phyloP scores from a whole-genome alignment of 2,329 filamentous ascomycete species.

The Sporothrix dimorphospora region DNA sequence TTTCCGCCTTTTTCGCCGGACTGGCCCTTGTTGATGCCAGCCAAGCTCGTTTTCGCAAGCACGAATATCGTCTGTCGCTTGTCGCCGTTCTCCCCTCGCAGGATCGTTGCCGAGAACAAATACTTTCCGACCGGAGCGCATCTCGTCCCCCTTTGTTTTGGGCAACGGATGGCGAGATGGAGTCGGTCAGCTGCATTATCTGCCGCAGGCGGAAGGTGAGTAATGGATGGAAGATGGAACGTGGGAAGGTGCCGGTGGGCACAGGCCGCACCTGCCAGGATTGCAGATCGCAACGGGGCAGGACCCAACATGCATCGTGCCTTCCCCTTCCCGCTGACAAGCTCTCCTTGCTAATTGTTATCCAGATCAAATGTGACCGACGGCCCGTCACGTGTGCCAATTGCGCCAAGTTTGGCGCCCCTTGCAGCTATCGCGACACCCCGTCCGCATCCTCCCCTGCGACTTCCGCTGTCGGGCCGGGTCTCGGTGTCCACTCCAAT shows the following conservation, averaged over 20 bases:
- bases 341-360: background rate
- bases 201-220: conserved; percentile 30
- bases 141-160: background rate
- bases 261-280: background rate
- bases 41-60: background rate
- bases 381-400: conserved; percentile 24
- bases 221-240: background rate
- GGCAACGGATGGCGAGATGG: conserved; percentile 8
- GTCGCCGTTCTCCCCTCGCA: background rate
- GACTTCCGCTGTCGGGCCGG: conserved; percentile 25
- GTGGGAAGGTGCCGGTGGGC: conserved; percentile 14
- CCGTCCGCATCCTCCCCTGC: conserved; percentile 10
- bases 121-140: conserved; percentile 2
- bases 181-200: conserved; percentile 37
- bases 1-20: background rate
- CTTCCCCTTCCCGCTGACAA: background rate
- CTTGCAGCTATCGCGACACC: conserved; percentile 27
- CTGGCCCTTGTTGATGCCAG: background rate
- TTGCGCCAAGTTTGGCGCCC: conserved; percentile 29
- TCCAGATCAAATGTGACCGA: conserved; percentile 30
- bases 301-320: background rate
- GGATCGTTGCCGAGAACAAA: conserved; percentile 6
- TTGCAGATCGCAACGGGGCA: background rate
- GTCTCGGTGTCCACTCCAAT: conserved; percentile 20
- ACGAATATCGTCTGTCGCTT: background rate